Evolutionary conservation across 805 yeast genomes (phyloP).

Genomic region (Naumovozyma baii): DNA sequence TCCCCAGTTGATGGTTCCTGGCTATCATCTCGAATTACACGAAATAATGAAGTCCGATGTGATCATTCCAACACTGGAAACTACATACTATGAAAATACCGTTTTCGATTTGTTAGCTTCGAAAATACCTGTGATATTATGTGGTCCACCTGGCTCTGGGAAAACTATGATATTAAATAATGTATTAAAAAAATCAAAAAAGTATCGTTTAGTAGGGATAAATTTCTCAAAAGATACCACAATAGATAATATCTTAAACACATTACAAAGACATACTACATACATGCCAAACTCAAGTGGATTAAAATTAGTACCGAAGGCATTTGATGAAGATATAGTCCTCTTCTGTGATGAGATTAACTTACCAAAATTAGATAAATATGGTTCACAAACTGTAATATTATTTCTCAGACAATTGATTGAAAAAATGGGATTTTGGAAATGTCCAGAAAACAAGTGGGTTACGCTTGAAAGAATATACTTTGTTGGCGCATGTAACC

Average conservation of each 20-base stretch:
- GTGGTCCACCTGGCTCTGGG: slow-evolving; percentile 98
- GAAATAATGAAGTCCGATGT: slow-evolving; percentile 51
- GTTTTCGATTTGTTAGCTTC: slow-evolving; percentile 48
- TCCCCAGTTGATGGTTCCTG: slow-evolving; percentile 35
- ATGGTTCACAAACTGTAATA: slow-evolving; percentile 65
- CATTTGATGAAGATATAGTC: slow-evolving; percentile 60
- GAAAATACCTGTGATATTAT: slow-evolving; percentile 55
- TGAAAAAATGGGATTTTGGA: slow-evolving; percentile 74
- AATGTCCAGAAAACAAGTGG: slow-evolving; percentile 51
- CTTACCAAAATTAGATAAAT: slow-evolving; percentile 61
- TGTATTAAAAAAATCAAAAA: slow-evolving; percentile 49
- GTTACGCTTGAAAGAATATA: slow-evolving; percentile 53
- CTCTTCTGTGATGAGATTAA: slow-evolving; percentile 89
- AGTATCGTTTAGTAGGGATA: slow-evolving; percentile 52
- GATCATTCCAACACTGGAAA: slow-evolving; percentile 73
- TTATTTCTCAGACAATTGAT: slow-evolving; percentile 66
- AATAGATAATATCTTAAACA: slow-evolving; percentile 47
- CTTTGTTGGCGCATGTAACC: slow-evolving; percentile 93
- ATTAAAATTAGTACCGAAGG: slow-evolving; percentile 44
- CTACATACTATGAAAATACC: slow-evolving; percentile 53
- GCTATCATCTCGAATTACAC: slow-evolving; percentile 43
- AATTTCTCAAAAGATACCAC: slow-evolving; percentile 79
- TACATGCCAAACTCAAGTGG: slow-evolving; percentile 48
- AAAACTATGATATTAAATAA: slow-evolving; percentile 83
- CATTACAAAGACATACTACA: slow-evolving; percentile 65